Evolutionary conservation across 257 asterid species (phyloP).

Genomic region (Solanum rostratum): DNA sequence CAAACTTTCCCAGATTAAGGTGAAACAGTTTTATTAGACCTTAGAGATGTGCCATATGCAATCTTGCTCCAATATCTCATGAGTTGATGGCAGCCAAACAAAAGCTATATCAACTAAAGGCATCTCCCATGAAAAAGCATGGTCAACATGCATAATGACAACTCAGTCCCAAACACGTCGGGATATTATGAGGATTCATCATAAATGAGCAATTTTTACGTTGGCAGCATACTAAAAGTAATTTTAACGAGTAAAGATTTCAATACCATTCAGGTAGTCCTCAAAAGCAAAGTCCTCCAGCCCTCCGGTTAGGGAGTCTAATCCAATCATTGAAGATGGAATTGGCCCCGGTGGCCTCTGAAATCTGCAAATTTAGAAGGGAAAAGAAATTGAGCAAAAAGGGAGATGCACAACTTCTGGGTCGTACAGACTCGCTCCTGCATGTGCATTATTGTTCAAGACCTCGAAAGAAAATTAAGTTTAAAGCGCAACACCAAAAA

Average conservation of each 20-base stretch:
- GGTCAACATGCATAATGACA: background rate
- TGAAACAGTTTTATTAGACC: background rate
- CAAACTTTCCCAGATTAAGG: background rate
- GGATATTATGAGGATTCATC: background rate
- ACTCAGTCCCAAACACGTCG: background rate
- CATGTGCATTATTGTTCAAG: slow-evolving; percentile 21
- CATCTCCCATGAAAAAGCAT: background rate
- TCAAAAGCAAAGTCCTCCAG: slow-evolving; percentile 72
- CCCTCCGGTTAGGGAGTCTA: slow-evolving; percentile 65
- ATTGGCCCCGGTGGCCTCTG: slow-evolving; percentile 84
- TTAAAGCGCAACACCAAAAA: background rate
- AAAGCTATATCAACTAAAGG: background rate
- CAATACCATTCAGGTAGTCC: slow-evolving; percentile 71
- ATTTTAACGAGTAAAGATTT: background rate
- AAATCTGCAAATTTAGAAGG: slow-evolving; percentile 36
- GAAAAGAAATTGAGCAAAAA: background rate
- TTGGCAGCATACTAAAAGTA: background rate
- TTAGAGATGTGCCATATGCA: background rate
- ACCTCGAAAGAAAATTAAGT: background rate
- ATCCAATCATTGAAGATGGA: slow-evolving; percentile 81
- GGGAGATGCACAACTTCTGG: background rate
- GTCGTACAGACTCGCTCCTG: background rate
- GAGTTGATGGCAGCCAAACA: background rate
- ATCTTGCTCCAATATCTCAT: background rate
- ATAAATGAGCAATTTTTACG: background rate